phyloP scores from a whole-genome alignment of 495 filamentous ascomycete genomes.

The Penicillium pulvis region DNA sequence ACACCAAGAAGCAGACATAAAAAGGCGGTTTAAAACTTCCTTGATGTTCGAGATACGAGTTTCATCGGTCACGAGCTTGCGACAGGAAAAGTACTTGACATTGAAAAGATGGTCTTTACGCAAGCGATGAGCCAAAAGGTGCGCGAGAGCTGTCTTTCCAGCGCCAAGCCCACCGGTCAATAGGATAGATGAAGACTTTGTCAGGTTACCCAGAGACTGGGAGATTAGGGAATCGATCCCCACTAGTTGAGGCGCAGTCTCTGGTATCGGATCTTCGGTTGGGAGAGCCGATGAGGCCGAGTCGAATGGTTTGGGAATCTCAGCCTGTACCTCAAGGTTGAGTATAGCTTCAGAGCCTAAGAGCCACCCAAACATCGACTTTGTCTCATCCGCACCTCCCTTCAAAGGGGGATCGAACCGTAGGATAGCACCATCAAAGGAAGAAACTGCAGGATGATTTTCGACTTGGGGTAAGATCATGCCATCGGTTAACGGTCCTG shows the following conservation, averaged over 20 bases:
- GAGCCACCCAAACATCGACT: slow-evolving; percentile 67
- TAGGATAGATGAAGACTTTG: slow-evolving; percentile 84
- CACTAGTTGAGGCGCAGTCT: slow-evolving; percentile 64
- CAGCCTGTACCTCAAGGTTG: slow-evolving; percentile 68
- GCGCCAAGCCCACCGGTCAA: slow-evolving; percentile 85
- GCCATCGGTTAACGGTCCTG: slow-evolving; percentile 87
- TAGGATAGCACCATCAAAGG: slow-evolving; percentile 69
- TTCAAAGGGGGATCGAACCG: slow-evolving; percentile 66
- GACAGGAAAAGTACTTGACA: slow-evolving; percentile 78
- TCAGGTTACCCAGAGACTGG: slow-evolving; percentile 69
- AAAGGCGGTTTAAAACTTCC: slow-evolving; percentile 78
- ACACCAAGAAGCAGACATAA: slow-evolving; percentile 88
- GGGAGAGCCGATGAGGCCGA: slow-evolving; percentile 45
- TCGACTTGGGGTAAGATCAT: slow-evolving; percentile 63
- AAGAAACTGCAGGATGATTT: slow-evolving; percentile 38
- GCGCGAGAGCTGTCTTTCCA: slow-evolving; percentile 79
- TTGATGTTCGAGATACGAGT: slow-evolving; percentile 86
- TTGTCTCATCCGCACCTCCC: slow-evolving; percentile 43
- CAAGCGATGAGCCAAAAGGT: slow-evolving; percentile 65
- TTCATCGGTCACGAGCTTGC: slow-evolving; percentile 83
- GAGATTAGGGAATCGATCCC: slow-evolving; percentile 78
- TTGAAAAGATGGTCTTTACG: slow-evolving; percentile 69
- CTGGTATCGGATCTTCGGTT: slow-evolving; percentile 55
- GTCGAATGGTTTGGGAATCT: slow-evolving; percentile 62
- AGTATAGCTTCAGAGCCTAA: slow-evolving; percentile 73